Evolutionary conservation across 441 rosid species (phyloP), one percentile per base, ranked within the genome.

Genomic region (Geranium incanum): DNA sequence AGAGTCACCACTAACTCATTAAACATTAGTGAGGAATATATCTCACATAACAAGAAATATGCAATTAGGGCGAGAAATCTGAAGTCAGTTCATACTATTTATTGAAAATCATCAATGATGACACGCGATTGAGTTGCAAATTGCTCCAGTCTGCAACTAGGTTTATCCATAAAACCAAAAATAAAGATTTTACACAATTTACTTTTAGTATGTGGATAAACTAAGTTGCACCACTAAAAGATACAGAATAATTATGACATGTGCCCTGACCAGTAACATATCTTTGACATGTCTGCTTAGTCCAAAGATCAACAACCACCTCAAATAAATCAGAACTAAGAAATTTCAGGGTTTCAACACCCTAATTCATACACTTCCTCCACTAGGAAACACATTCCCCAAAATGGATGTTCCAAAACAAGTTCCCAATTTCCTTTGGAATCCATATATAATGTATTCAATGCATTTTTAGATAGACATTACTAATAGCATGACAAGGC

Each of bases 1-100:
- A 18, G 18, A 59, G 65, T 60, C 23, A 60, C 12, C 36, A 60
- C 36, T 60, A 60, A 60, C 66, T 60, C 28, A 60, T 60, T 23
- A 60, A 60, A 60, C 66, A 60, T 60, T 19, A 60, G 66, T 60
- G 36, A 60, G 66, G 66, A 21, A 1, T 8, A n/a, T 21, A 57
- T 13, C 4, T 2, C 23, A n/a, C 16, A 57, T 18, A 16, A 57
- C 16, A 57, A n/a, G 6, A 57, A 57, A 1, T 57, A 5, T 18
- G 8, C 21, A 57, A 15, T 57, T 57, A 57, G 63, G 63, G 16
- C 16, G 6, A 6, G 21, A 55, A 13, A 55, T 15, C 60, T 55
- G 18, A 57, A 57, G 18, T 15, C 62, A 55, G 6, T 15, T 6
- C 62, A 15, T 55, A 55, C 62, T 15, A 4, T 13, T 48, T 15